Evolutionary conservation across 139 green algal species (phyloP).

Genomic region (Chlorella sp.): DNA sequence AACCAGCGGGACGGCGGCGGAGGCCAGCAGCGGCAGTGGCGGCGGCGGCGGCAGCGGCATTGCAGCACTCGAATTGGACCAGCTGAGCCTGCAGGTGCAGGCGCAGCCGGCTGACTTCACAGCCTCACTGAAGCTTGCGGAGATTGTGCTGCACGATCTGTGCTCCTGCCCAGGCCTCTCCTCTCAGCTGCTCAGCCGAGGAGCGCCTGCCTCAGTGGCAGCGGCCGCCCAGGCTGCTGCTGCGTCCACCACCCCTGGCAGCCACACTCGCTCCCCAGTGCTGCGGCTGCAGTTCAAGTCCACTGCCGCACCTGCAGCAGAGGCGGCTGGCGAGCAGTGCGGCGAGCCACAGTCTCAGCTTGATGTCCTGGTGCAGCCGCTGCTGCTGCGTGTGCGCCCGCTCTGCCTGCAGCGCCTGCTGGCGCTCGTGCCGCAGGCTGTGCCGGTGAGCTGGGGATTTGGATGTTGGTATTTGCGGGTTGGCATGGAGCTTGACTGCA

Average conservation of each 20-base stretch:
- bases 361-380: conserved; percentile 43
- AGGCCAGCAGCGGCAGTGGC: background rate
- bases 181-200: background rate
- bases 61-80: conserved; percentile 4
- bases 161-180: background rate
- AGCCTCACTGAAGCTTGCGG: background rate
- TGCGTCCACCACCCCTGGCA: background rate
- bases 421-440: background rate
- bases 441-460: background rate
- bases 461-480: no score
- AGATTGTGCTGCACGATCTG: conserved; percentile 34
- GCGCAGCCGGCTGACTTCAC: background rate
- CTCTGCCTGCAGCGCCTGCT: conserved; percentile 7
- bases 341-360: background rate
- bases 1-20: no score
- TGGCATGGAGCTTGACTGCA: no score
- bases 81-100: conserved; percentile 4
- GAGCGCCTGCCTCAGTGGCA: background rate
- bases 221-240: background rate
- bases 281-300: conserved; percentile 13
- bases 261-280: background rate
- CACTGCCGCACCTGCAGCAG: background rate
- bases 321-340: background rate
- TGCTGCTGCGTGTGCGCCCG: conserved; percentile 13
- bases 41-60: background rate